Conservation (phyloP, 768 basidiomycete species). For the Trametes punicea region DNA sequence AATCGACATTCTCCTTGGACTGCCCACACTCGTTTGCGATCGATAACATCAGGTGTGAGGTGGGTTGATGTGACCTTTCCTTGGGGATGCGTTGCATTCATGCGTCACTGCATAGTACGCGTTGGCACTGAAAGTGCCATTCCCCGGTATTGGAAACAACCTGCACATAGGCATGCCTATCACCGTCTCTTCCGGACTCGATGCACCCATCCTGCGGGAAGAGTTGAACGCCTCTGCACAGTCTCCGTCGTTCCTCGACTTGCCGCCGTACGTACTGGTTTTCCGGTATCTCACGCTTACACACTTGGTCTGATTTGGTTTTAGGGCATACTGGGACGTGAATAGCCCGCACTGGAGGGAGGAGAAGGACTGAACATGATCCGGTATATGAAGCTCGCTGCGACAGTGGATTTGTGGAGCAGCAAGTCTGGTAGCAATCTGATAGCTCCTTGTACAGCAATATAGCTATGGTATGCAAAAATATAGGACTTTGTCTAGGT, state of each 20-base stretch:
- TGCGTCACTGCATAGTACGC: background rate
- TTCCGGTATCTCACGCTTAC: too few species aligned
- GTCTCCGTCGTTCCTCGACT: background rate
- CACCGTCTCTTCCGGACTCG: slow-evolving; percentile 10
- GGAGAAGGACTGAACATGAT: background rate
- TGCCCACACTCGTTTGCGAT: slow-evolving; percentile 15
- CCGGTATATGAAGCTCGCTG: background rate
- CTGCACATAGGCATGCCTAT: slow-evolving; percentile 8
- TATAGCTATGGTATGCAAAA: too few species aligned
- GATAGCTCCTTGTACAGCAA: background rate
- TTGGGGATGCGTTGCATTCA: background rate
- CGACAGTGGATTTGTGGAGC: too few species aligned
- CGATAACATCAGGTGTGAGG: slow-evolving; percentile 4
- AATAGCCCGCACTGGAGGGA: background rate
- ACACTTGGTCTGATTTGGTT: background rate
- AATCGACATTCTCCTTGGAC: slow-evolving; percentile 6
- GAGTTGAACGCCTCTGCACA: background rate
- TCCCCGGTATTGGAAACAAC: slow-evolving; percentile 18
- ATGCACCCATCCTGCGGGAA: background rate
- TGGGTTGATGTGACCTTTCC: background rate
- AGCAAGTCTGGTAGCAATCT: too few species aligned
- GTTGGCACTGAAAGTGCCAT: slow-evolving; percentile 10
- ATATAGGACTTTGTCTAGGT: background rate
- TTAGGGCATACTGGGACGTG: background rate
- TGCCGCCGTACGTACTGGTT: background rate